Percentiles rank a stretch among this genome's conserved stretches.
phyloP scores from a whole-genome alignment of 2,329 filamentous ascomycete species.

The Blumeriella jaapii region DNA sequence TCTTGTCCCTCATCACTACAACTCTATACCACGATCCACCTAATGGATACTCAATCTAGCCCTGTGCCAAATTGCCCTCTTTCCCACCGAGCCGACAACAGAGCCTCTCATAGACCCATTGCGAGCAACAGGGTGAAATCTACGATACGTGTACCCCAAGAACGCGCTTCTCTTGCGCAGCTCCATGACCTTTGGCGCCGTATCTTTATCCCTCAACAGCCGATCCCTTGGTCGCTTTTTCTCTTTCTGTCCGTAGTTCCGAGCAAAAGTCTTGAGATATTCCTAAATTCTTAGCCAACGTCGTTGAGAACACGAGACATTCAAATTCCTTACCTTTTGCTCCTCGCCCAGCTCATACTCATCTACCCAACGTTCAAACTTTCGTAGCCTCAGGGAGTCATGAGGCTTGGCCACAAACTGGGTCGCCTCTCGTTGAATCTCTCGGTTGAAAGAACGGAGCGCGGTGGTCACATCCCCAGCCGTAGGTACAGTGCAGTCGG shows the following conservation, averaged over 20 bases:
- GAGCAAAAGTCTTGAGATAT: constrained; percentile 26
- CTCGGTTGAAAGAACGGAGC: constrained; percentile 25
- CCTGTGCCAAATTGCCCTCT: constrained; percentile 22
- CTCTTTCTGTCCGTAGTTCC: constrained; percentile 39
- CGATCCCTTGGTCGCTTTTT: constrained; percentile 76
- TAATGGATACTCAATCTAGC: constrained; percentile 25
- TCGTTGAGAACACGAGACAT: too few species aligned
- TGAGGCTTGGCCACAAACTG: constrained; percentile 25
- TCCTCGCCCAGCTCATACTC: constrained; percentile 23
- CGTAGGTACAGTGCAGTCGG: constrained; percentile 9
- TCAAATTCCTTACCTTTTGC: too few species aligned
- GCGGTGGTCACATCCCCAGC: constrained; percentile 24
- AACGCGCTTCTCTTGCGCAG: constrained; percentile 77
- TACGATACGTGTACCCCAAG: constrained; percentile 76
- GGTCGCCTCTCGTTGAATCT: constrained; percentile 26
- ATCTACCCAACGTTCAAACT: constrained; percentile 27
- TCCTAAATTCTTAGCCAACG: too few species aligned
- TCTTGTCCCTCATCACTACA: neutral
- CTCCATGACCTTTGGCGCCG: constrained; percentile 59
- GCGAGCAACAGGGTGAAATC: constrained; percentile 28
- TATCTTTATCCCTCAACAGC: constrained; percentile 60
- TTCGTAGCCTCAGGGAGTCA: constrained; percentile 22
- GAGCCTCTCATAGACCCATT: constrained; percentile 4
- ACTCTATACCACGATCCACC: neutral
- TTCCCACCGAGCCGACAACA: constrained; percentile 8